Evolutionary conservation across 163 green algal genomes (phyloP).

Genomic region (Picocystis sp.): DNA sequence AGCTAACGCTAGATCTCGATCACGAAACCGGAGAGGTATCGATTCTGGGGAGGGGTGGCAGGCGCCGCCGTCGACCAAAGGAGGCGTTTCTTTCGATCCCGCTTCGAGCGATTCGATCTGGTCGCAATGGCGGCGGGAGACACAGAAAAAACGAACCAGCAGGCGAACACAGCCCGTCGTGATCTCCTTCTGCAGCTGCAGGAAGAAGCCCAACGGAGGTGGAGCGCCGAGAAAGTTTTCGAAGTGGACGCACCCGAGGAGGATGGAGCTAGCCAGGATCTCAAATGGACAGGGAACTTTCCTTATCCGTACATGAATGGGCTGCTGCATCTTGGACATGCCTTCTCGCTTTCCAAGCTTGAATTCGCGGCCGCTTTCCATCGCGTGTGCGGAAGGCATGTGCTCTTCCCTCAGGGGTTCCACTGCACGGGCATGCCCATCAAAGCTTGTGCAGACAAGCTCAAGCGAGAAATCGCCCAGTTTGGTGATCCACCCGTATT

Average conservation of each 20-base stretch:
- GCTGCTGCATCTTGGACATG: constrained; percentile 91
- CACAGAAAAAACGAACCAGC: neutral
- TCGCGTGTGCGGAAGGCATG: constrained; percentile 63
- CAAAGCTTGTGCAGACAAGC: constrained; percentile 95
- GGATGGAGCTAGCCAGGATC: constrained; percentile 13
- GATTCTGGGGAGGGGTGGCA: too few species aligned
- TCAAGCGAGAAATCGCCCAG: constrained; percentile 59
- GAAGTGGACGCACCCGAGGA: constrained; percentile 51
- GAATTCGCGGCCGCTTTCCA: constrained; percentile 95
- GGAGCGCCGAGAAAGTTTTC: constrained; percentile 62
- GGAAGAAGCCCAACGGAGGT: constrained; percentile 46
- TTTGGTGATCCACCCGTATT: constrained; percentile 76
- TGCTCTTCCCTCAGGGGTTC: constrained; percentile 94
- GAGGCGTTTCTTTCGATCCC: too few species aligned
- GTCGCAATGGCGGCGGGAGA: too few species aligned
- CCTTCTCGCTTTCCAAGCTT: constrained; percentile 96
- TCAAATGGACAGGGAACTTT: constrained; percentile 63
- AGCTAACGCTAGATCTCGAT: too few species aligned
- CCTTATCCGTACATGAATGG: constrained; percentile 99
- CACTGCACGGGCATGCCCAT: constrained; percentile 99
- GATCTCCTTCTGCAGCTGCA: constrained; percentile 72
- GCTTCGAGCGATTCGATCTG: too few species aligned
- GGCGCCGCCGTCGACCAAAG: too few species aligned
- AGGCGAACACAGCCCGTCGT: constrained; percentile 25
- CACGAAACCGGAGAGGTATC: too few species aligned